Evolutionary conservation across 1,284 basidiomycete species (phyloP), one percentile per base, ranked within the genome.

Genomic region (Apiotrichum mycotoxinovorans): DNA sequence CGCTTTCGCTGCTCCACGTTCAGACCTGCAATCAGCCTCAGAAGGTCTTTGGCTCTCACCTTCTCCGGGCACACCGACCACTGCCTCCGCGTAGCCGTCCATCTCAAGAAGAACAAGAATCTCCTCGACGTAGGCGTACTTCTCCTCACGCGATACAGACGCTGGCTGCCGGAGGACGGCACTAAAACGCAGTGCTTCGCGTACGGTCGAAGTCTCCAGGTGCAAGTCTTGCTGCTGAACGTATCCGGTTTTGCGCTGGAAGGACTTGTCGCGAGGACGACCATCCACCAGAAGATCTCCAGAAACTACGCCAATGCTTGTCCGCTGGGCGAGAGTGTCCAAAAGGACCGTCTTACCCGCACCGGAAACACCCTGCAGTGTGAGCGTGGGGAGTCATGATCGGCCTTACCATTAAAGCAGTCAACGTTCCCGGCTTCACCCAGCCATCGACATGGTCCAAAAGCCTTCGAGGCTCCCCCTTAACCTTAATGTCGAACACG

Each of bases 281-380:
- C 91, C 91, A 61, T 90, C 86, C 63, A 95, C 86, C 49, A 90
- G 82, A 51, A 85, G 82, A 46, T 89, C 84, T 0, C 92, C 92
- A 1, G 80, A 81, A 43, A 94, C 83, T 18, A 91, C 82, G 23
- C 91, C 92, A 53, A 82, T 84, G 20, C 81, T 82, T 18, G 84
- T 83, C 15, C 91, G 85, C 58, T 88, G 83, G 0, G 91, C 90
- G 8, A 95, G 79, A 1, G 89, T 89, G 70, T 95, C 91, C 49
- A 94, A 79, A 0, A 92, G 77, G 0, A 87, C 90, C 1, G 88
- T 91, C 82, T 88, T 88, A 27, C 82, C 82, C 11, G 82, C 82
- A 42, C 91, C 92, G 17, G 87, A 88, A 56, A 87, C 71, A 79
- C 83, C 83, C 81, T 84, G 79, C 5, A 71, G 65, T 56, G n/a